A percentile compares a stretch with the other conserved stretches of the same genome.
phyloP scores from a whole-genome alignment of 352 stramenopile species.

The Lagenidium giganteum region DNA sequence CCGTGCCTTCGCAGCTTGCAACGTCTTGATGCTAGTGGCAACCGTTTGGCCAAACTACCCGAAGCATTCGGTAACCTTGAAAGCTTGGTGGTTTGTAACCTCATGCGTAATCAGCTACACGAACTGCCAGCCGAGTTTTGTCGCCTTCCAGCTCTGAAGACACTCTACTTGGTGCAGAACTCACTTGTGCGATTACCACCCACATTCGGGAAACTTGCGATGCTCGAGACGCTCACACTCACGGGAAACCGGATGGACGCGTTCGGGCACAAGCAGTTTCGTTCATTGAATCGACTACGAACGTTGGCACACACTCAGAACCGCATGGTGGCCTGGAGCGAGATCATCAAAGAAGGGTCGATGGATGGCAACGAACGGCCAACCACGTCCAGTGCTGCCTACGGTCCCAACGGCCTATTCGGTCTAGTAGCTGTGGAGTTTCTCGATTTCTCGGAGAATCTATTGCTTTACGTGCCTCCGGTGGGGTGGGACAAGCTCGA shows the following conservation, averaged over 20 bases:
- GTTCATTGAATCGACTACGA: not conserved
- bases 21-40: conserved; percentile 34
- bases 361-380: not conserved
- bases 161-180: conserved; percentile 34
- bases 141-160: conserved; percentile 16
- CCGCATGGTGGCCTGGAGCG: no score
- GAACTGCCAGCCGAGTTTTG: conserved; percentile 40
- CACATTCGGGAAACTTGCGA: conserved; percentile 29
- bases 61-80: conserved; percentile 41
- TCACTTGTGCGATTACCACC: conserved; percentile 30
- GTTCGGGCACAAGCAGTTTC: conserved; percentile 19
- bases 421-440: conserved; percentile 20
- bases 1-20: conserved; percentile 27
- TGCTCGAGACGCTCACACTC: conserved; percentile 35
- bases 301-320: not conserved
- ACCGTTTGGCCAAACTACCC: conserved; percentile 35
- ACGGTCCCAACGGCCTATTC: conserved; percentile 27
- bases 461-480: conserved; percentile 19
- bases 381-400: no score
- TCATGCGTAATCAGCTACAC: conserved; percentile 27
- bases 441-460: conserved; percentile 46
- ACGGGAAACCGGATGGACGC: conserved; percentile 39
- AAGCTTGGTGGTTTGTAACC: conserved; percentile 29
- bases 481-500: conserved; percentile 23
- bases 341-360: no score